Conservation (phyloP, 352 stramenopile species). For the Pythium phragmiticola region DNA sequence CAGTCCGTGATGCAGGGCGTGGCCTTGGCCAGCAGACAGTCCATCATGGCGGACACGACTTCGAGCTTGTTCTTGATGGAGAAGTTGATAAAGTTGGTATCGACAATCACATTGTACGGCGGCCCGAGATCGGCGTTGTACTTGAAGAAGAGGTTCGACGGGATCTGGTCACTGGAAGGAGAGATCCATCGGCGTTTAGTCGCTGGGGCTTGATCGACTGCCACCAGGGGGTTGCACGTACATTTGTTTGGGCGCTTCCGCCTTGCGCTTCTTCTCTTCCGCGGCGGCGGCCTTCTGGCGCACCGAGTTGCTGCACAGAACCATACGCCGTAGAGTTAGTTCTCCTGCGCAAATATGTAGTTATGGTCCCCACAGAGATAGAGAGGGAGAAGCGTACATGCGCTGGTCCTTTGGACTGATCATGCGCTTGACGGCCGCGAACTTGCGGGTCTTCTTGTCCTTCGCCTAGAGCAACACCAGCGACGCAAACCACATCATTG, state of each 20-base stretch:
- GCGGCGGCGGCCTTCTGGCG: conserved; percentile 71
- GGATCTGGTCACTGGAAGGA: conserved; percentile 89
- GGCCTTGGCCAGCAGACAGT: conserved; percentile 98
- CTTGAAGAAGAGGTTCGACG: conserved; percentile 99
- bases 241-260: conserved; percentile 93
- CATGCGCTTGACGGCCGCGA: conserved; percentile 97
- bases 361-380: background rate
- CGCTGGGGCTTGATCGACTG: background rate
- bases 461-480: conserved; percentile 74
- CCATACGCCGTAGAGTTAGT: background rate
- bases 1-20: conserved; percentile 98
- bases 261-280: conserved; percentile 89
- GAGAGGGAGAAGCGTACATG: conserved; percentile 68
- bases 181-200: background rate
- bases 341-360: background rate
- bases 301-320: conserved; percentile 64
- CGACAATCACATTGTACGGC: conserved; percentile 98
- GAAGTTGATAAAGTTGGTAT: conserved; percentile 99
- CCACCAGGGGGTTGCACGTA: conserved; percentile 26
- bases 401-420: conserved; percentile 98
- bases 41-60: conserved; percentile 99
- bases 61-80: conserved; percentile 99
- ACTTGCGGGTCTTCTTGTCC: conserved; percentile 98
- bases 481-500: conserved; percentile 1
- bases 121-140: conserved; percentile 98